Evolutionary conservation across 208 protist genomes (phyloP).

Genomic region (Leishmania guyanensis): DNA sequence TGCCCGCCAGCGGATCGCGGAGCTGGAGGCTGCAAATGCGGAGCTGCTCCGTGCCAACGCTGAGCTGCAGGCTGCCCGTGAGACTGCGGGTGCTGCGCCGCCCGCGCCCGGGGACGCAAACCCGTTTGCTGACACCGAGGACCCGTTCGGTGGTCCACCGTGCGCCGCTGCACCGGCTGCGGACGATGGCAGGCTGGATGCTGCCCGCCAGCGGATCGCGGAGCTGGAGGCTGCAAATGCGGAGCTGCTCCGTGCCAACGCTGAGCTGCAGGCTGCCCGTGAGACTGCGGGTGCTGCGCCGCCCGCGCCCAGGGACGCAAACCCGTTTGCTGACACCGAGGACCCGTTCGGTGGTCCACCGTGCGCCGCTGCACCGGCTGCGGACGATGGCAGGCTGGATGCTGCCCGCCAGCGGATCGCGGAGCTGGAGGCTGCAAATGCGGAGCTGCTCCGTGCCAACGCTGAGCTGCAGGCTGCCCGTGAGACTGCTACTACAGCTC

Average conservation of each 20-base stretch:
- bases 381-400: slow-evolving; percentile 5
- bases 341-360: slow-evolving; percentile 12
- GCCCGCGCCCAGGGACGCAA: neutral
- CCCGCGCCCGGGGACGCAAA: neutral
- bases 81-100: slow-evolving; percentile 8
- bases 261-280: neutral
- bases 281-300: neutral
- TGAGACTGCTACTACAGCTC: neutral
- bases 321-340: slow-evolving; percentile 26
- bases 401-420: slow-evolving; percentile 20
- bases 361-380: neutral
- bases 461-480: neutral
- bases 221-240: slow-evolving; percentile 20
- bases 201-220: slow-evolving; percentile 19
- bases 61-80: slow-evolving; percentile 8
- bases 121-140: slow-evolving; percentile 23
- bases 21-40: slow-evolving; percentile 15
- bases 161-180: neutral
- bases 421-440: slow-evolving; percentile 25
- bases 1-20: slow-evolving; percentile 18
- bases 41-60: neutral
- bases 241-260: slow-evolving; percentile 6
- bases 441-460: slow-evolving; percentile 5
- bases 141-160: slow-evolving; percentile 8
- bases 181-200: slow-evolving; percentile 15